Conservation (phyloP, 805 yeast species). For the Maudiozyma bulderi region DNA sequence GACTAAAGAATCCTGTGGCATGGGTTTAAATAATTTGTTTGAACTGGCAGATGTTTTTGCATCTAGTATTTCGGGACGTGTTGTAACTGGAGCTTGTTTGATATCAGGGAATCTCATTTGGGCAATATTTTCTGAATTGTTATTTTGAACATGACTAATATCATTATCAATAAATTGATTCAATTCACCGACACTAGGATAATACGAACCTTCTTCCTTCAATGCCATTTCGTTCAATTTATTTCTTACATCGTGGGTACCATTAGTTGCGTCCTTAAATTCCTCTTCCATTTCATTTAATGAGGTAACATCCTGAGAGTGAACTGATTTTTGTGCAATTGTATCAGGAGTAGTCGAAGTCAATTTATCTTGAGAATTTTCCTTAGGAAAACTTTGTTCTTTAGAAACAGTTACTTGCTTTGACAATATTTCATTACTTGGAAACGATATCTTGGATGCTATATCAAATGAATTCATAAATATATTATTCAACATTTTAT, state of each 20-base stretch:
- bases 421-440: neutral
- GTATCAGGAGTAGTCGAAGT: neutral
- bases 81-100: conserved; percentile 12
- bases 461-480: conserved; percentile 24
- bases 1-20: conserved; percentile 2
- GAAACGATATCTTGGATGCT: conserved; percentile 20
- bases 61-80: conserved; percentile 13
- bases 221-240: neutral
- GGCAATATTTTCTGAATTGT: neutral
- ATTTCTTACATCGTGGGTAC: neutral
- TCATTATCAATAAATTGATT: conserved; percentile 4
- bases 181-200: conserved; percentile 19
- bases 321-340: neutral
- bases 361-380: neutral
- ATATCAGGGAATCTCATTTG: conserved; percentile 5
- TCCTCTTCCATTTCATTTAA: neutral
- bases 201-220: conserved; percentile 3
- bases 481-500: conserved; percentile 18
- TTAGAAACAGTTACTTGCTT: neutral
- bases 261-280: neutral
- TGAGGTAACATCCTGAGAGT: neutral
- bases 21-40: neutral
- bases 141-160: neutral
- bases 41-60: conserved; percentile 9
- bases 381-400: neutral